These are phyloP conservation scores for Inga laurina DNA, from an alignment of 306 rosid species.

Conservation along the genomic window DNA sequence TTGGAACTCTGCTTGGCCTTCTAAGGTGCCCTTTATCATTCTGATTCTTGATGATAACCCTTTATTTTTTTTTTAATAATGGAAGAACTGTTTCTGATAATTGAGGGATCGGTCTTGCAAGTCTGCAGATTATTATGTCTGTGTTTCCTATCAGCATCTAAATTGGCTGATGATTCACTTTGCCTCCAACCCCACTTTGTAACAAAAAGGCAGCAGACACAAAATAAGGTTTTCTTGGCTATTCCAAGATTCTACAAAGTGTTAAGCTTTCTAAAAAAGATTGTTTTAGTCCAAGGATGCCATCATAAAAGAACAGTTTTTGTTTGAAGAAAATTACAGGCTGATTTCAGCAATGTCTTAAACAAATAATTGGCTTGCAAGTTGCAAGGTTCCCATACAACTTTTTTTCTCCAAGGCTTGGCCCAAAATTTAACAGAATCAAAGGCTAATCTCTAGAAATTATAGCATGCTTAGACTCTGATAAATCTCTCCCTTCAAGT, in stretches of 20 bases:
- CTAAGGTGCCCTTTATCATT: slow-evolving; percentile 32
- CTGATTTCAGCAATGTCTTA: slow-evolving; percentile 7
- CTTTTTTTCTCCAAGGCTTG: background rate
- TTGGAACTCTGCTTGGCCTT: slow-evolving; percentile 7
- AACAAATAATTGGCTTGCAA: slow-evolving; percentile 32
- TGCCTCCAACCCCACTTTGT: slow-evolving; percentile 33
- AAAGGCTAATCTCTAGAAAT: background rate
- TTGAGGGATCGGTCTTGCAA: slow-evolving; percentile 21
- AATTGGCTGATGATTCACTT: slow-evolving; percentile 33
- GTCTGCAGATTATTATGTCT: slow-evolving; percentile 9
- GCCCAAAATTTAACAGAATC: background rate
- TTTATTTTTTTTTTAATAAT: background rate
- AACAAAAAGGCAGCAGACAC: slow-evolving; percentile 31
- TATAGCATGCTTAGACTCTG: background rate
- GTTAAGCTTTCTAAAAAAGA: slow-evolving; percentile 19
- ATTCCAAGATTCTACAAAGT: slow-evolving; percentile 22
- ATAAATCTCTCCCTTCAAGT: background rate
- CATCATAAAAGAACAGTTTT: slow-evolving; percentile 9
- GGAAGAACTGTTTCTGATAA: slow-evolving; percentile 38
- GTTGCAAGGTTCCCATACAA: slow-evolving; percentile 19
- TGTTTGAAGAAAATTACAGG: slow-evolving; percentile 1
- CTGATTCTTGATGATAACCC: background rate
- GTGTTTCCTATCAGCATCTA: slow-evolving; percentile 46
- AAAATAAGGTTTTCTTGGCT: slow-evolving; percentile 20
- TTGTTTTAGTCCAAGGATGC: slow-evolving; percentile 36